Evolutionary conservation across 1,139 yeast genomes (phyloP).

Genomic region (Scheffersomyces segobiensis): DNA sequence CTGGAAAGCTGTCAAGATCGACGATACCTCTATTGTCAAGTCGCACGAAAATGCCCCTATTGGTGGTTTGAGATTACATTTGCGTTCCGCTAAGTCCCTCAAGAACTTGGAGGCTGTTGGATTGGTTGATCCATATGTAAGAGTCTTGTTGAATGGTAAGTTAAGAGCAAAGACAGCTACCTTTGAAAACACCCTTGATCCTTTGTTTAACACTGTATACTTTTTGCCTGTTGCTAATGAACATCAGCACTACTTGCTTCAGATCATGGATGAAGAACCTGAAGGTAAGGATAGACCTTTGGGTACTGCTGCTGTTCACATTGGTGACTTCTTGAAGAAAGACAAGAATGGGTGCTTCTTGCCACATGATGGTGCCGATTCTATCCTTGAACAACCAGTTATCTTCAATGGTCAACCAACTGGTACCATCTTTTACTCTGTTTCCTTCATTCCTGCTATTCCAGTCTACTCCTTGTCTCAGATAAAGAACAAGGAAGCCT

Average conservation of each 20-base stretch:
- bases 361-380: conserved; percentile 55
- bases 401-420: conserved; percentile 43
- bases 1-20: conserved; percentile 75
- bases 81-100: conserved; percentile 55
- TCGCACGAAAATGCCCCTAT: conserved; percentile 55
- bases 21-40: conserved; percentile 47
- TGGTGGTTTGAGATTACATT: conserved; percentile 63
- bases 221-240: conserved; percentile 65
- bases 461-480: conserved; percentile 64
- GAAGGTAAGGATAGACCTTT: conserved; percentile 63
- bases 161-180: conserved; percentile 56
- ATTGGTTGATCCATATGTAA: conserved; percentile 71
- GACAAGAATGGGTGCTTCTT: conserved; percentile 43
- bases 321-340: conserved; percentile 51
- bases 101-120: conserved; percentile 67
- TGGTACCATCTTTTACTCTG: conserved; percentile 56
- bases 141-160: conserved; percentile 58
- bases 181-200: conserved; percentile 56
- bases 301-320: conserved; percentile 57
- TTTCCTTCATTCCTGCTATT: conserved; percentile 62
- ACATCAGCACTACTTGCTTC: conserved; percentile 57
- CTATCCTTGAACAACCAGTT: conserved; percentile 47
- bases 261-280: conserved; percentile 66
- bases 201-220: conserved; percentile 57
- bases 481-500: conserved; percentile 37